Evolutionary conservation across 139 green algal genomes (phyloP), one percentile per base, ranked within the genome.

Genomic region (Penium margaritaceum): DNA sequence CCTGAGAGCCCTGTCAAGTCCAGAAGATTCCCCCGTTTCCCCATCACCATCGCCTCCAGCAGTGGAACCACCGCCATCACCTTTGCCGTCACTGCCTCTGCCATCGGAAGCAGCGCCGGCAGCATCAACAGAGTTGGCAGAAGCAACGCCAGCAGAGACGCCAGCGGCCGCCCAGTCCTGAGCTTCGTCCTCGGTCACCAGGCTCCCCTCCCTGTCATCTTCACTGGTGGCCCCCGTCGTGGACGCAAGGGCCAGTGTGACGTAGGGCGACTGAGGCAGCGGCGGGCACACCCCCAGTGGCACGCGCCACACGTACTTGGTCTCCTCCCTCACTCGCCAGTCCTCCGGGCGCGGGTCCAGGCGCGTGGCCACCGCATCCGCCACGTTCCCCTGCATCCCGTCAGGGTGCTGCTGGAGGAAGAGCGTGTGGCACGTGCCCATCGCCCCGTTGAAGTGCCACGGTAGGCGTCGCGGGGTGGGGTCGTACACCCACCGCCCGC

Each of bases 401-500:
- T 60, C 51, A n/a, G n/a, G n/a, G n/a, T n/a, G n/a, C n/a, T n/a
- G n/a, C n/a, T n/a, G n/a, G n/a, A n/a, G n/a, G n/a, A n/a, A n/a
- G n/a, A n/a, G n/a, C n/a, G n/a, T n/a, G n/a, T n/a, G n/a, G 17
- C 51, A 60, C 15, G 30, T 15, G 51, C 30, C 30, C 51, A 60
- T 60, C 5, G 30, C 29, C 51, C 51, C 51, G 2, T n/a, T n/a
- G 15, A 33, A 60, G 29, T 60, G 24, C 51, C 51, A 60, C 24
- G 51, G 51, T 60, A 60, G 30, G 15, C 29, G 24, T 24, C 51
- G 29, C 51, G 51, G 51, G 15, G 51, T 60, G 5, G 51, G 51
- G 51, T 60, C 30, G 30, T 60, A 60, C 51, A 60, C 51, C 51
- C 51, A 60, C n/a, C n/a, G n/a, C n/a, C n/a, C n/a, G n/a, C n/a